Percentiles rank a stretch among this genome's conserved stretches.
phyloP scores from a whole-genome alignment of 2,329 filamentous ascomycete species.

The Penicillium sp. region DNA sequence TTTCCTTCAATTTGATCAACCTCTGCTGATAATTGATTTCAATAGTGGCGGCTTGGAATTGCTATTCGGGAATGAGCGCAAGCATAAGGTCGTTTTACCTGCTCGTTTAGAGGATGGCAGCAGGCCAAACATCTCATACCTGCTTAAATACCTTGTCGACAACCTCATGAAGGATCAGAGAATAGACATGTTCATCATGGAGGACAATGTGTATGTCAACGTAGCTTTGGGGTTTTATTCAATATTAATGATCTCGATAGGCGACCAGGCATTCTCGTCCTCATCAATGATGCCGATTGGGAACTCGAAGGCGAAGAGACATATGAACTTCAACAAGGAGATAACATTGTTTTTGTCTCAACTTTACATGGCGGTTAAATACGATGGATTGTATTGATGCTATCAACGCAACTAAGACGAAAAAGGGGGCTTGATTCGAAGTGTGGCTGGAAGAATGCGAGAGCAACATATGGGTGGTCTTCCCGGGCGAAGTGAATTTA shows the following conservation, averaged over 20 bases:
- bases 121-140: conserved; percentile 66
- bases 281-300: conserved; percentile 99
- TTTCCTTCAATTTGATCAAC: conserved; percentile 1
- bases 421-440: background rate
- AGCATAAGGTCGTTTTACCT: conserved; percentile 69
- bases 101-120: conserved; percentile 57
- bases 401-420: background rate
- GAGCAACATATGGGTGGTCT: background rate
- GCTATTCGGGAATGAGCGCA: conserved; percentile 80
- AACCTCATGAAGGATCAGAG: conserved; percentile 81
- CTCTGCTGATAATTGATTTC: conserved; percentile 7
- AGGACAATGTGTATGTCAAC: conserved; percentile 75
- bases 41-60: conserved; percentile 85
- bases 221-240: background rate
- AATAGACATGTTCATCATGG: conserved; percentile 84
- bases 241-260: conserved; percentile 48
- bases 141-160: conserved; percentile 76
- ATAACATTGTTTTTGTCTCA: conserved; percentile 93
- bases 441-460: background rate
- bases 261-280: conserved; percentile 88
- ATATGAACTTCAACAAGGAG: conserved; percentile 76
- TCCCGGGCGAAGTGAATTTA: background rate
- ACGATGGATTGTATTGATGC: background rate
- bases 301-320: conserved; percentile 92
- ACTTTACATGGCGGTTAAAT: conserved; percentile 84